Evolutionary conservation across 1,284 basidiomycete species (phyloP).

Genomic region (Singerocomus inundabilis): DNA sequence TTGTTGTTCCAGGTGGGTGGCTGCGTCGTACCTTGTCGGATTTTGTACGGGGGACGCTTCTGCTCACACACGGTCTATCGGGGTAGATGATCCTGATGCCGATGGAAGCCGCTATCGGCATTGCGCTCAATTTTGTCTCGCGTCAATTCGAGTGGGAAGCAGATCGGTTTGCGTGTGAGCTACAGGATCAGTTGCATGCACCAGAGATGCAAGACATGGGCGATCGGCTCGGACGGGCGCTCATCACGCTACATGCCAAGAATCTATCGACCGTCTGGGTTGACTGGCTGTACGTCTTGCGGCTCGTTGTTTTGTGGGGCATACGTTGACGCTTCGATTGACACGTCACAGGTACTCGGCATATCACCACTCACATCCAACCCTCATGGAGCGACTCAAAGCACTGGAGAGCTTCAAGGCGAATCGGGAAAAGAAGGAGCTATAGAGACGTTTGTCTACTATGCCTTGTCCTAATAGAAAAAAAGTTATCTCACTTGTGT

Average conservation of each 20-base stretch:
- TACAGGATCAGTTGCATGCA: constrained; percentile 49
- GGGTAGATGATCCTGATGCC: constrained; percentile 78
- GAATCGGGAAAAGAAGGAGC: constrained; percentile 32
- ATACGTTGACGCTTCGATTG: constrained; percentile 1
- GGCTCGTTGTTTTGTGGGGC: background rate
- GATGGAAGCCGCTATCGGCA: constrained; percentile 74
- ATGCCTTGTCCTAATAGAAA: background rate
- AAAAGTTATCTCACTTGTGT: too few relatives aligned
- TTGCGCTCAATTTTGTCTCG: constrained; percentile 78
- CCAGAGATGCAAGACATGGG: constrained; percentile 68
- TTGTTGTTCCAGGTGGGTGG: constrained; percentile 70
- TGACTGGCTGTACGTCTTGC: constrained; percentile 74
- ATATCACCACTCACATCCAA: constrained; percentile 92
- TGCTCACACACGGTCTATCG: background rate
- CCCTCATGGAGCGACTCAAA: constrained; percentile 80
- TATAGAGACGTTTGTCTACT: constrained; percentile 4
- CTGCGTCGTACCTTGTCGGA: background rate
- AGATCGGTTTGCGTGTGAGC: constrained; percentile 75
- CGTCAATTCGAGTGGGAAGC: constrained; percentile 90
- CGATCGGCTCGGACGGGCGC: constrained; percentile 74
- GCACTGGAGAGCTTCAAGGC: constrained; percentile 67
- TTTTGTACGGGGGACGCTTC: background rate
- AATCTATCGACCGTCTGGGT: constrained; percentile 91
- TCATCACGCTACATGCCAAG: constrained; percentile 84
- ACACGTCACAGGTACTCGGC: constrained; percentile 67